Evolutionary conservation across 192 early-diverging fungal genomes (phyloP).

Genomic region (Coemansia sp.): DNA sequence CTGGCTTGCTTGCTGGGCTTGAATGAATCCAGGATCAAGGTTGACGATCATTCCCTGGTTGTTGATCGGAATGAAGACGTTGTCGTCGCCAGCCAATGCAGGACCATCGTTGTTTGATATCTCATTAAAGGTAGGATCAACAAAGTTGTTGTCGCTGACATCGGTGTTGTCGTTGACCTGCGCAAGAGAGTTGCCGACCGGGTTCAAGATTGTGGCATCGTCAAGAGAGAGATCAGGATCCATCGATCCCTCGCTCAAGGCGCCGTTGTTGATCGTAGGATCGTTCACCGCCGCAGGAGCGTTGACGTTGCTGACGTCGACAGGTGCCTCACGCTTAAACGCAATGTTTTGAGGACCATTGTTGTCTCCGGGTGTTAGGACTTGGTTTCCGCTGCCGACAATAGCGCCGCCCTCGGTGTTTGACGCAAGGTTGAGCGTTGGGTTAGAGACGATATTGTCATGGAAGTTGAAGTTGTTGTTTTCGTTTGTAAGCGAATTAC

Average conservation of each 20-base stretch:
- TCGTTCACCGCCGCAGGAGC: conserved; percentile 41
- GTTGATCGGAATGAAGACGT: conserved; percentile 42
- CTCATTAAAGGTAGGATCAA: conserved; percentile 45
- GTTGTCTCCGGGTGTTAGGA: conserved; percentile 9
- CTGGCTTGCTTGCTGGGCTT: conserved; percentile 34
- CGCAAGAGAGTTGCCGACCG: conserved; percentile 48
- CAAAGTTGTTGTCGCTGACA: conserved; percentile 40
- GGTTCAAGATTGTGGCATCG: conserved; percentile 31
- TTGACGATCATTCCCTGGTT: conserved; percentile 56
- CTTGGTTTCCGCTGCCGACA: conserved; percentile 47
- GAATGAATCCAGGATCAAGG: conserved; percentile 33
- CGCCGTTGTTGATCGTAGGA: conserved; percentile 47
- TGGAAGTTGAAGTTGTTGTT: conserved; percentile 45
- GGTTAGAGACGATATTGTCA: conserved; percentile 47
- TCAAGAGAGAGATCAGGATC: conserved; percentile 42
- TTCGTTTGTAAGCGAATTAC: conserved; percentile 27
- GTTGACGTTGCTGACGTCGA: conserved; percentile 40
- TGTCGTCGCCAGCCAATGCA: conserved; percentile 44
- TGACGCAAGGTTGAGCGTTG: conserved; percentile 34
- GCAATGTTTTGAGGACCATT: conserved; percentile 7
- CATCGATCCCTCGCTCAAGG: conserved; percentile 21
- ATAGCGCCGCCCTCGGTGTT: conserved; percentile 31
- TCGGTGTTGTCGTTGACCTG: conserved; percentile 54
- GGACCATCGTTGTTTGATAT: conserved; percentile 50
- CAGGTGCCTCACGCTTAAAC: conserved; percentile 32